Percentiles rank a stretch among this genome's conserved stretches.
Conservation (phyloP, 108 stramenopile species). For the Skeletonema tropicum region DNA sequence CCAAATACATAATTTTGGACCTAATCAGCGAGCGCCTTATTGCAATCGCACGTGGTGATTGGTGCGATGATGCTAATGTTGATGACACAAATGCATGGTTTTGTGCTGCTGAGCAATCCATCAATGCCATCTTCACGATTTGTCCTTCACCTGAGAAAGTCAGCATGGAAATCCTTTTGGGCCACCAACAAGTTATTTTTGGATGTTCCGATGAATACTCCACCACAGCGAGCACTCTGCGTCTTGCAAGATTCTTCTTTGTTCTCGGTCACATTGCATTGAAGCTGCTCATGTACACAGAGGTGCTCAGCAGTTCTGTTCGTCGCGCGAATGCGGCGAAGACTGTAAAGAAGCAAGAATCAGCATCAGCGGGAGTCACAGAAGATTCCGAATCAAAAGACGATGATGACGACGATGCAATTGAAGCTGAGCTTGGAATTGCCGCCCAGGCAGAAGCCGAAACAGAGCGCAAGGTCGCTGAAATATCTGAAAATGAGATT, state of each 20-base stretch:
- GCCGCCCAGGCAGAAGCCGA: slow-evolving; percentile 86
- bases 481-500: slow-evolving; percentile 93
- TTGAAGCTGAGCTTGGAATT: slow-evolving; percentile 88
- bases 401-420: slow-evolving; percentile 66
- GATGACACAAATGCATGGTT: slow-evolving; percentile 87
- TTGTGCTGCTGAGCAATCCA: slow-evolving; percentile 86
- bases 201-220: slow-evolving; percentile 23
- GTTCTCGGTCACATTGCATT: slow-evolving; percentile 94
- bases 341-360: slow-evolving; percentile 81
- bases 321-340: slow-evolving; percentile 80
- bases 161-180: slow-evolving; percentile 76
- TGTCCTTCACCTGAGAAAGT: slow-evolving; percentile 78
- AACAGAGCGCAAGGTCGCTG: slow-evolving; percentile 77
- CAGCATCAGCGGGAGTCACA: slow-evolving; percentile 54
- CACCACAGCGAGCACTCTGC: slow-evolving; percentile 56
- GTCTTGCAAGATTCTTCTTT: slow-evolving; percentile 94
- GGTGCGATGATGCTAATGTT: slow-evolving; percentile 74
- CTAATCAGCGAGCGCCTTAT: slow-evolving; percentile 78
- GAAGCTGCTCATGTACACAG: slow-evolving; percentile 92
- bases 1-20: slow-evolving; percentile 79
- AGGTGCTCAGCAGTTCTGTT: slow-evolving; percentile 78
- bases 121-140: slow-evolving; percentile 82
- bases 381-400: slow-evolving; percentile 27
- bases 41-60: slow-evolving; percentile 81
- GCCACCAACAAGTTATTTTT: slow-evolving; percentile 61